Base-by-base conservation (phyloP, 2,329 filamentous ascomycete species). In the Cladosporium austrohemisphaericum region DNA sequence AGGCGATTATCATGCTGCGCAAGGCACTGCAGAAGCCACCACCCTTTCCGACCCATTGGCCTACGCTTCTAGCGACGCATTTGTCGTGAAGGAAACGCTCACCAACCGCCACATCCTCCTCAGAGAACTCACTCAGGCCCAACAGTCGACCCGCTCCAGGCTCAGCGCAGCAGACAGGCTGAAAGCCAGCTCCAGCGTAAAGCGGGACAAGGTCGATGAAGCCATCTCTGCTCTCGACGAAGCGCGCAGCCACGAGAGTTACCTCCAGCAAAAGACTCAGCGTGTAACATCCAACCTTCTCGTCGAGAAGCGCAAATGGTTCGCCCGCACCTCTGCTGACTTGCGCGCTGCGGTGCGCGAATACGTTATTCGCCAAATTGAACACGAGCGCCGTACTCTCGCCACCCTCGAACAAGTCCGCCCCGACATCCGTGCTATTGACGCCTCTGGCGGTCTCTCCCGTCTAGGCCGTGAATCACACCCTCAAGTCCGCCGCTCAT, bases 61-160 rank as follows among this genome's bases (percentile, higher is more conserved):
- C 61, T 96, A 97, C 65, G 90, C 97, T 71, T 95, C 90, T 36
- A 85, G 88, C 50, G 93, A 98, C 68, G 88, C 93, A 36, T 95
- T 96, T 65, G 95, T 97, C 60, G 93, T 97, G 58, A 98, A 98
- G 70, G 93, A 98, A 67, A 95, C 91, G 9, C 79, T 98, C 55
- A 98, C 93, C 3, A 98, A 98, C 72, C 87, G 93, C 10, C 93
- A 98, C 71, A 95, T 98, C 55, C 79, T 98, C 16, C 85, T 95
- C 35, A 89, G 93, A 52, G 93, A 98, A 64, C 83, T 97, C 52
- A 73, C 95, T 20, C 89, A 96, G 69, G 91, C 93, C 1, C 91
- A 97, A 66, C 87, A 95, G 65, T 77, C 76, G 18, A 90, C 91
- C 1, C 83, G 87, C 55, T 88, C 82, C 68, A 93, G 90, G 68